These are phyloP conservation scores for Zoysia matrella DNA, from an alignment of 202 grass and related monocot species.

Conservation along the genomic window DNA sequence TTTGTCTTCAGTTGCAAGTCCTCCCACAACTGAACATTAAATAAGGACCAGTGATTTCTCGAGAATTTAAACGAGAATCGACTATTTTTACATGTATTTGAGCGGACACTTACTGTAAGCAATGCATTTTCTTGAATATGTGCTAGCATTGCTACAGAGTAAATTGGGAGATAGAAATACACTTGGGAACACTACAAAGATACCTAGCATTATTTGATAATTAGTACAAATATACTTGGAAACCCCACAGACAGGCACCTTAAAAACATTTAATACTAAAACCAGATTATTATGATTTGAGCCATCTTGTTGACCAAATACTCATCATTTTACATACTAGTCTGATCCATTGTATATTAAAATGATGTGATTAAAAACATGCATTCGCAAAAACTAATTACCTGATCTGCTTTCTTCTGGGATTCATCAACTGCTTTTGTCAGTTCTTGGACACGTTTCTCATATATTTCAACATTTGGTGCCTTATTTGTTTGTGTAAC, in stretches of 20 bases:
- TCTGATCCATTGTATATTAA: not conserved
- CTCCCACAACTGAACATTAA: slow-evolving; percentile 68
- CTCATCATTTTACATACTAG: not conserved
- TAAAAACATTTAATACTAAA: slow-evolving; percentile 3
- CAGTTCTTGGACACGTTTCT: slow-evolving; percentile 81
- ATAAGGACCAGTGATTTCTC: slow-evolving; percentile 19
- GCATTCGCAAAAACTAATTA: slow-evolving; percentile 51
- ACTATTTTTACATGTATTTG: not conserved
- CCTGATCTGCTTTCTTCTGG: slow-evolving; percentile 81
- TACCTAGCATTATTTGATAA: not conserved
- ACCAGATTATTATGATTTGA: not conserved
- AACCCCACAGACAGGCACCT: not conserved
- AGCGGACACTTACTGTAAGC: not conserved
- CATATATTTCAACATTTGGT: slow-evolving; percentile 66
- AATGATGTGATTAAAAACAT: not conserved
- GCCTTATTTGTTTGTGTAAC: slow-evolving; percentile 67
- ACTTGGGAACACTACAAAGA: slow-evolving; percentile 5
- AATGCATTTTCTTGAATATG: slow-evolving; percentile 23
- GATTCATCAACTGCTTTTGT: slow-evolving; percentile 83
- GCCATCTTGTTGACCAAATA: not conserved
- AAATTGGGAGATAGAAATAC: not conserved
- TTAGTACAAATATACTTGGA: not conserved
- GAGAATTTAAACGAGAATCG: slow-evolving; percentile 2
- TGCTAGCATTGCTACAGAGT: not conserved
- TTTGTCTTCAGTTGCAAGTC: slow-evolving; percentile 77